Conservation (phyloP, 139 green algal species). For the Chlorella sp. region DNA sequence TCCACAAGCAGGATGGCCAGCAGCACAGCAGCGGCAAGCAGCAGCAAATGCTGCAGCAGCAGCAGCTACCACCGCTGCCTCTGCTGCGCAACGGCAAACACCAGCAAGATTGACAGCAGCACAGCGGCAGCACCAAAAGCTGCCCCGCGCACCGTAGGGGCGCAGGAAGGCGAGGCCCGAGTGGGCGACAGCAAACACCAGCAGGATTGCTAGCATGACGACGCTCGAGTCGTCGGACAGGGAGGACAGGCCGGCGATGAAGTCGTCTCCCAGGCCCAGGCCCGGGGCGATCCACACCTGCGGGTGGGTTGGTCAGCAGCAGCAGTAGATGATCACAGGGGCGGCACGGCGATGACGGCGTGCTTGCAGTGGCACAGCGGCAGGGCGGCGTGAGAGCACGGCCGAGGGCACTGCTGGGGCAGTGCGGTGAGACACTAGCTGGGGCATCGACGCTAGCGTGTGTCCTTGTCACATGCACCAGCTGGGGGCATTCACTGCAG, state of each 20-base stretch:
- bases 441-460: no score
- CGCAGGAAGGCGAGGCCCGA: constrained; percentile 89
- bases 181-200: constrained; percentile 89
- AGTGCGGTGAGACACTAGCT: no score
- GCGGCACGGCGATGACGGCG: not conserved
- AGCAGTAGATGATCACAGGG: not conserved
- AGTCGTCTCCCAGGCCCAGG: constrained; percentile 74
- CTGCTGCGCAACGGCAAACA: no score
- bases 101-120: not conserved
- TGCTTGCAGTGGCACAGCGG: no score
- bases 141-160: constrained; percentile 62
- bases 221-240: constrained; percentile 54
- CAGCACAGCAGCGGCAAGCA: not conserved
- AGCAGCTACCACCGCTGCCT: no score
- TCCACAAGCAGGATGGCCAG: not conserved
- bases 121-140: not conserved
- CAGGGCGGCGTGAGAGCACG: no score
- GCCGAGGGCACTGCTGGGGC: no score
- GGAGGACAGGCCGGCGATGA: constrained; percentile 56
- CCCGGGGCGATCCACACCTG: constrained; percentile 86
- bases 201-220: constrained; percentile 85
- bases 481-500: no score
- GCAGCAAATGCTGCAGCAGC: no score
- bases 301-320: not conserved
- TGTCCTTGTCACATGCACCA: no score